phyloP scores from a whole-genome alignment of 2,329 filamentous ascomycete genomes.

The Talaromyces funiculosus region DNA sequence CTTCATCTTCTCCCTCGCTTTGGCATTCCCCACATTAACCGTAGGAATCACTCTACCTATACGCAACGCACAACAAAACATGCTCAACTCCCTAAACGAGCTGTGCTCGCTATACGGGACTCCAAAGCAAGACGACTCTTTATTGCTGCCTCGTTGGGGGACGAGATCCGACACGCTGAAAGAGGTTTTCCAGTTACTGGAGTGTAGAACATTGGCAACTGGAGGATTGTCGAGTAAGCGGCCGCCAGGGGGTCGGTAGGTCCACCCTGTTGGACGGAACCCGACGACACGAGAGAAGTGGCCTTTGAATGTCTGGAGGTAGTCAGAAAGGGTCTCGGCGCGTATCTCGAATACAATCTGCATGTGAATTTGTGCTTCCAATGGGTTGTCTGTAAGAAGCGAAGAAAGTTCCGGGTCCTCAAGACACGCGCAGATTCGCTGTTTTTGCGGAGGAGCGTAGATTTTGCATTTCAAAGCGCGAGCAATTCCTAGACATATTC shows the following conservation, averaged over 20 bases:
- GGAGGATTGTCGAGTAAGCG: constrained; percentile 58
- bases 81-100: constrained; percentile 85
- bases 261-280: constrained; percentile 92
- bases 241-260: constrained; percentile 67
- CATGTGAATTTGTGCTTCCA: constrained; percentile 94
- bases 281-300: constrained; percentile 83
- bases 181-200: constrained; percentile 66
- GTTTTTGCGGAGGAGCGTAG: constrained; percentile 76
- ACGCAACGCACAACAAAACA: constrained; percentile 82
- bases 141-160: constrained; percentile 76
- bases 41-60: constrained; percentile 91
- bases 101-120: constrained; percentile 96
- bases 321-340: constrained; percentile 82
- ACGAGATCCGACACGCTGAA: constrained; percentile 68
- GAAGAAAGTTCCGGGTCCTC: constrained; percentile 76
- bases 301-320: constrained; percentile 71
- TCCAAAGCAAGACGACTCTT: constrained; percentile 79
- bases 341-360: constrained; percentile 92
- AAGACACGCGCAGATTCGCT: constrained; percentile 75
- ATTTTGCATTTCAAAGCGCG: constrained; percentile 81
- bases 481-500: constrained; percentile 89
- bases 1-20: constrained; percentile 61
- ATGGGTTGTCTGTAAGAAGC: constrained; percentile 72
- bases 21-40: constrained; percentile 71
- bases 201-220: constrained; percentile 60